Base-by-base conservation (phyloP, 2,329 filamentous ascomycete species). In the Ophiostoma piceae region DNA sequence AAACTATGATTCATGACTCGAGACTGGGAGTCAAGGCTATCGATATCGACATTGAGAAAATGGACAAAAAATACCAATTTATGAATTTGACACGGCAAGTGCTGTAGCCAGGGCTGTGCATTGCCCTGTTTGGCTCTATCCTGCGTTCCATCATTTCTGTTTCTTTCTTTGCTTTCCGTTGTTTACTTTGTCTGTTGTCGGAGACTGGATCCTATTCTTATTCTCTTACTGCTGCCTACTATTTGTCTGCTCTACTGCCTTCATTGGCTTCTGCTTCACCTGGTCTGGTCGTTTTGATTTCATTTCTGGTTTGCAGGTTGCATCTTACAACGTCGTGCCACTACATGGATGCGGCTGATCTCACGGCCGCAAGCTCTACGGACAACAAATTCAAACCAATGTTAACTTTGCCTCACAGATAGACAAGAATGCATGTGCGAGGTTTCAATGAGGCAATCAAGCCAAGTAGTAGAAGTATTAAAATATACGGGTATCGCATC, bases 401-500 rank as follows among this genome's bases (percentile, higher is more conserved):
- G 19, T 47, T n/a, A 19, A 9, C 7, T n/a, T 14, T n/a, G 43
- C 19, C 43, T 47, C 43, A 19, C 11, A 41, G 12, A 14, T 12
- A 41, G 11, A 19, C 19, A 47, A 6, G 3, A 47, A n/a, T 47
- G 6, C 16, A n/a, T 2, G 19, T n/a, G 16, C 16, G 22, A 14
- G 8, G 26, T 57, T 8, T 4, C n/a, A 11, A 9, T 12, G 3
- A 11, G 51, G 22, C 26, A 11, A 57, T 26, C 7, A 3, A 7
- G 12, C 29, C 51, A 57, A 57, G 22, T 16, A 32, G 16, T 62
- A 32, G 16, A 35, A 32, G 8, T 62, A 35, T 62, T 62, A 32
- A 1, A 35, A 62, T 32, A 62, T 32, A 62, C 57, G 57, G 57
- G 57, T 62, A 62, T 62, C 57, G 57, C 22, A 26, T 62, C 57